Evolutionary conservation across 2,329 filamentous ascomycete genomes (phyloP).

Genomic region (Sporothrix euskadiensis): DNA sequence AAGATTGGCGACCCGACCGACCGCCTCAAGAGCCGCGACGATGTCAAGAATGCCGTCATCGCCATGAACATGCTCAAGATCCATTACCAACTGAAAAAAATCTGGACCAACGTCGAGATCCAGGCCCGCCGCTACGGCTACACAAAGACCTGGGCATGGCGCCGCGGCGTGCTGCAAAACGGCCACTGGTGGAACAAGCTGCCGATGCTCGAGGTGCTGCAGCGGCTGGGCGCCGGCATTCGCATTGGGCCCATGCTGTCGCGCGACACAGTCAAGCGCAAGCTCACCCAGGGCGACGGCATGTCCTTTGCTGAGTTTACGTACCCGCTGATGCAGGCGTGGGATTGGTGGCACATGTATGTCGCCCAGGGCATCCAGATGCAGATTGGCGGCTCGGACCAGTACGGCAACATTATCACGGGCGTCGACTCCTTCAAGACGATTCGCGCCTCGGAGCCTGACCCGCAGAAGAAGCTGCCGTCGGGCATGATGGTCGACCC

Average conservation of each 20-base stretch:
- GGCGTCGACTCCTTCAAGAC: slow-evolving; percentile 83
- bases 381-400: slow-evolving; percentile 92
- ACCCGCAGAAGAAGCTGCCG: slow-evolving; percentile 46
- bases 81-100: slow-evolving; percentile 65
- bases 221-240: slow-evolving; percentile 69
- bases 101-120: slow-evolving; percentile 73
- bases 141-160: slow-evolving; percentile 63
- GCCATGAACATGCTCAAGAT: slow-evolving; percentile 67
- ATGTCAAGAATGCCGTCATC: slow-evolving; percentile 53
- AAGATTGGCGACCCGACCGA: slow-evolving; percentile 78
- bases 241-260: slow-evolving; percentile 84
- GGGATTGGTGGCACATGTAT: slow-evolving; percentile 95
- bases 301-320: slow-evolving; percentile 94
- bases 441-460: slow-evolving; percentile 59
- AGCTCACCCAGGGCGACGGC: slow-evolving; percentile 81
- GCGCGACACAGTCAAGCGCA: slow-evolving; percentile 73
- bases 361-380: slow-evolving; percentile 66
- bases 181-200: slow-evolving; percentile 76
- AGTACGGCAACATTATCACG: slow-evolving; percentile 93
- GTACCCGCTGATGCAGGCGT: slow-evolving; percentile 90
- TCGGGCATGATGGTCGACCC: slow-evolving; percentile 56
- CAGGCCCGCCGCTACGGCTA: slow-evolving; percentile 68
- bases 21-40: slow-evolving; percentile 62
- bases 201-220: slow-evolving; percentile 72
- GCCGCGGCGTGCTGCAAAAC: slow-evolving; percentile 74